Evolutionary conservation across 2,329 filamentous ascomycete species (phyloP).

Genomic region (Talaromyces funiculosus): DNA sequence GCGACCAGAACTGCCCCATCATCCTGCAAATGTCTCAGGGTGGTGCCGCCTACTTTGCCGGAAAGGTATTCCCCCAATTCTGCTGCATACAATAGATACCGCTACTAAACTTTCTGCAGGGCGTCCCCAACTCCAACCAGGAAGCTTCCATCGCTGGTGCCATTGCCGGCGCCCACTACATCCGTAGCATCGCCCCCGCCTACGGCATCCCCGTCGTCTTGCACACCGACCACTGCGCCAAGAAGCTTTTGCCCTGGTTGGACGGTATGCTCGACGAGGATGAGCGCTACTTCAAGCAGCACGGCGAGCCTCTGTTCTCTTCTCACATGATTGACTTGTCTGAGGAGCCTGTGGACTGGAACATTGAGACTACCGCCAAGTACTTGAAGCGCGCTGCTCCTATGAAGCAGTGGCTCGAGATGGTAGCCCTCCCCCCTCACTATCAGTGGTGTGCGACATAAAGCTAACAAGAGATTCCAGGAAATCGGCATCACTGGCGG

Average conservation of each 20-base stretch:
- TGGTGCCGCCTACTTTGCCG: constrained; percentile 86
- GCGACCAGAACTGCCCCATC: constrained; percentile 84
- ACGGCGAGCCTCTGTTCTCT: constrained; percentile 88
- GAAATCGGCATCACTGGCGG: constrained; percentile 93
- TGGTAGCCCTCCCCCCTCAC: constrained; percentile 53
- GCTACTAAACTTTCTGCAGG: constrained; percentile 39
- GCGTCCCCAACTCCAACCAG: constrained; percentile 76
- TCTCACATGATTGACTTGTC: constrained; percentile 98
- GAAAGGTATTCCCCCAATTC: constrained; percentile 55
- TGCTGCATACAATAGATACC: too few relatives aligned
- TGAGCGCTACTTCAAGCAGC: constrained; percentile 88
- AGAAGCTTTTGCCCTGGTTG: constrained; percentile 98
- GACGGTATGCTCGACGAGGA: constrained; percentile 94
- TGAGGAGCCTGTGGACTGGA: constrained; percentile 83
- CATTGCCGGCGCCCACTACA: constrained; percentile 87
- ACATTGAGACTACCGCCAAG: constrained; percentile 84
- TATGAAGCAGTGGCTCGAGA: constrained; percentile 99
- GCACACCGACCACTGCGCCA: constrained; percentile 97
- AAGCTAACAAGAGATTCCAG: constrained; percentile 28
- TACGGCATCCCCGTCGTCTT: constrained; percentile 91
- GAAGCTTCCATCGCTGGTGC: constrained; percentile 81
- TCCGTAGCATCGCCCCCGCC: constrained; percentile 75
- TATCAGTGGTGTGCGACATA: background rate
- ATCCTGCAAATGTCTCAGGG: constrained; percentile 93
- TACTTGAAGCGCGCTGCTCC: constrained; percentile 92